A percentile compares a stretch with the other conserved stretches of the same genome.
Conservation (phyloP, 345 rosid species). For the Citrus glauca region DNA sequence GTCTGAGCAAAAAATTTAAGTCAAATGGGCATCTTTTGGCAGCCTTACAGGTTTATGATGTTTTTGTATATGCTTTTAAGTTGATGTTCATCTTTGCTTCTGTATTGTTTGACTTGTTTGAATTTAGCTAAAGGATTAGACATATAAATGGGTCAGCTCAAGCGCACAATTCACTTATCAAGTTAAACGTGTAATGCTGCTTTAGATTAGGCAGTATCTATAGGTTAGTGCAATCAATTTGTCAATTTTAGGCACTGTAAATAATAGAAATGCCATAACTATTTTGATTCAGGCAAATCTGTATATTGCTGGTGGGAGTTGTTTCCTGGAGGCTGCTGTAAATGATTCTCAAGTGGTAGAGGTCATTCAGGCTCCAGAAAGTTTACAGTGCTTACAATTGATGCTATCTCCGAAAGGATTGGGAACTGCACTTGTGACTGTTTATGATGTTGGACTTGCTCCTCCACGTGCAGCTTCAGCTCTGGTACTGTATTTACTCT, state of each 20-base stretch:
- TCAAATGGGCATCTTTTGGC: not conserved
- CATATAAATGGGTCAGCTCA: not conserved
- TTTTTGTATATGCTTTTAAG: not conserved
- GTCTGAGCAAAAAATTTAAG: not conserved
- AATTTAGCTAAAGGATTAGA: not conserved
- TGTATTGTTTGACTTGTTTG: not conserved
- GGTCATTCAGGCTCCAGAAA: conserved; percentile 61
- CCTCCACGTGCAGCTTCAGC: conserved; percentile 72
- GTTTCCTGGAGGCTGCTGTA: conserved; percentile 73
- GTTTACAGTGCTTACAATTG: conserved; percentile 73
- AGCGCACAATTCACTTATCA: not conserved
- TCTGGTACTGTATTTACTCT: conserved; percentile 42
- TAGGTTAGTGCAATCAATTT: not conserved
- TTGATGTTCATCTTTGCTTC: not conserved
- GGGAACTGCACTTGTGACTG: conserved; percentile 75
- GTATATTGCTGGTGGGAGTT: conserved; percentile 89
- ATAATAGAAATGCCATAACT: not conserved
- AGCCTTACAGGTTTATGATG: not conserved
- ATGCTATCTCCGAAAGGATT: conserved; percentile 70
- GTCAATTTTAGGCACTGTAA: not conserved
- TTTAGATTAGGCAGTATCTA: not conserved
- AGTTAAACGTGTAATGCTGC: not conserved
- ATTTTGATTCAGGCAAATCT: conserved; percentile 60
- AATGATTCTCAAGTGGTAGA: conserved; percentile 83
- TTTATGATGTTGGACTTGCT: conserved; percentile 77